These are phyloP conservation scores for Oxytropis ochrocephala DNA, from an alignment of 306 rosid genomes.

Conservation along the genomic window DNA sequence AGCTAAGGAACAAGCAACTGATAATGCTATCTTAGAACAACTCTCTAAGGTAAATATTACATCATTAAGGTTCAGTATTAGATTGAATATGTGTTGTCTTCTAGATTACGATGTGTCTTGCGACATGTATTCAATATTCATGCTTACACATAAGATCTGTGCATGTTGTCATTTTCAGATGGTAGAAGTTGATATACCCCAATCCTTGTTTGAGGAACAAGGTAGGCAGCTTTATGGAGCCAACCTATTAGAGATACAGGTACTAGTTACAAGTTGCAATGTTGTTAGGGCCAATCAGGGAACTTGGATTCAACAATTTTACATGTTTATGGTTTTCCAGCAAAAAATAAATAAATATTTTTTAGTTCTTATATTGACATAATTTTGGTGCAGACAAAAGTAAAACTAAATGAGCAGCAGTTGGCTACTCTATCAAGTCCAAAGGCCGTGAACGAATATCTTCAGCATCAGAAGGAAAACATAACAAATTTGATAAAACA, in stretches of 20 bases:
- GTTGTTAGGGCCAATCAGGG: not conserved
- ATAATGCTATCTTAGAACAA: slow-evolving; percentile 75
- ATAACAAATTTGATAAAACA: slow-evolving; percentile 73
- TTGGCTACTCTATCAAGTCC: slow-evolving; percentile 76
- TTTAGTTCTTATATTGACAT: not conserved
- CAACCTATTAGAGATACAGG: slow-evolving; percentile 85
- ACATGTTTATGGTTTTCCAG: not conserved
- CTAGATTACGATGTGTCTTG: too few relatives aligned
- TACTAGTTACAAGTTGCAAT: slow-evolving; percentile 19
- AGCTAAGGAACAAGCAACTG: slow-evolving; percentile 92
- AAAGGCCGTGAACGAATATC: slow-evolving; percentile 86
- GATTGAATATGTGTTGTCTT: too few relatives aligned
- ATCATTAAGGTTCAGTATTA: too few relatives aligned
- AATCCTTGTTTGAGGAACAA: slow-evolving; percentile 87
- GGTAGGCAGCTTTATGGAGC: slow-evolving; percentile 95
- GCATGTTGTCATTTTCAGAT: slow-evolving; percentile 45
- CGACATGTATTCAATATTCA: too few relatives aligned
- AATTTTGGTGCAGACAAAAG: slow-evolving; percentile 52
- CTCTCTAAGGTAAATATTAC: slow-evolving; percentile 59
- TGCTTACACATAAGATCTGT: not conserved
- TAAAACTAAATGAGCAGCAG: slow-evolving; percentile 70
- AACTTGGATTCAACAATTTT: not conserved
- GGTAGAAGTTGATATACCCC: slow-evolving; percentile 83
- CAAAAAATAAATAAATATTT: not conserved
- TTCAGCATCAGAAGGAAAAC: slow-evolving; percentile 70